A percentile compares a stretch with the other conserved stretches of the same genome.
Conservation (phyloP, 2,329 filamentous ascomycete genomes). For the Gnomoniopsis smithogilvyi region DNA sequence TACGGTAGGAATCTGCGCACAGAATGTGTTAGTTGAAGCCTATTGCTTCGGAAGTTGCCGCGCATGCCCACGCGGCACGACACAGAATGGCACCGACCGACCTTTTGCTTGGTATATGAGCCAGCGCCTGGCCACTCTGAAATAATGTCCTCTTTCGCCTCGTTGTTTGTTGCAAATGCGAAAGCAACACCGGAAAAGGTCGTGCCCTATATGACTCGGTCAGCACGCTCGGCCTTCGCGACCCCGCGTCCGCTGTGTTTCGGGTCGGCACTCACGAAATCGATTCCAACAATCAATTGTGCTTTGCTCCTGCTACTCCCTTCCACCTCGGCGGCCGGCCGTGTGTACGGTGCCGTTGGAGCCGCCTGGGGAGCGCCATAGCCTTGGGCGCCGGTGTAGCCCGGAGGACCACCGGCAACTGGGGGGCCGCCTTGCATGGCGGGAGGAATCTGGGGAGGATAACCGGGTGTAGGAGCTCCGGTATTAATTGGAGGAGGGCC, state of each 20-base stretch:
- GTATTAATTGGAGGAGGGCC: conserved; percentile 68
- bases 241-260: background rate
- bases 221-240: background rate
- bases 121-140: conserved; percentile 98
- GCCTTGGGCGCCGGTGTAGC: conserved; percentile 40
- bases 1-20: conserved; percentile 85
- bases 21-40: background rate
- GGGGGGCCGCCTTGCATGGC: conserved; percentile 36
- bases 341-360: conserved; percentile 39
- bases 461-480: conserved; percentile 51
- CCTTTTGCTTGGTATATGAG: conserved; percentile 98
- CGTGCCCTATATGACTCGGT: conserved; percentile 62
- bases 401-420: conserved; percentile 41
- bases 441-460: conserved; percentile 52
- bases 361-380: conserved; percentile 40
- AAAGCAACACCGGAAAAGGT: conserved; percentile 98
- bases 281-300: conserved; percentile 96
- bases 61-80: background rate
- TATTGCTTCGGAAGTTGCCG: background rate
- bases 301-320: conserved; percentile 88
- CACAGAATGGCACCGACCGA: conserved; percentile 34
- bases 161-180: conserved; percentile 94
- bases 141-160: conserved; percentile 97
- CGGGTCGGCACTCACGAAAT: conserved; percentile 68
- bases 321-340: conserved; percentile 70